These are phyloP conservation scores for Oryza glumipatula DNA, from an alignment of 176 grass and related monocot genomes.

Conservation along the genomic window DNA sequence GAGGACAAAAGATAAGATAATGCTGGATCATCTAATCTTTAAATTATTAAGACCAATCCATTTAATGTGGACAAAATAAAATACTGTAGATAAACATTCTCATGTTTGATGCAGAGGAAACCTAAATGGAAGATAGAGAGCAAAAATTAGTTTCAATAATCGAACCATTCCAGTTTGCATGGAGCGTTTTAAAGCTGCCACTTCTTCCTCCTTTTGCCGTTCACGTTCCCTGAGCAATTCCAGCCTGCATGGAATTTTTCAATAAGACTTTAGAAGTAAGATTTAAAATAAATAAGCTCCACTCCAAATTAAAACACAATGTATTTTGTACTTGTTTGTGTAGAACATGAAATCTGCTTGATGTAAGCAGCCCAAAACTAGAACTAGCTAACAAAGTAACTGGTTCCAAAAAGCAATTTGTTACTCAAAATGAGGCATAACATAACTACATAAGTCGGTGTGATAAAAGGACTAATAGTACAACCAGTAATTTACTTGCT, in stretches of 20 bases:
- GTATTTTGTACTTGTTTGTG: neutral
- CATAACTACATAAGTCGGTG: neutral
- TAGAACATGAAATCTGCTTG: neutral
- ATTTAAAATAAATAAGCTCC: neutral
- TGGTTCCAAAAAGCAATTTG: neutral
- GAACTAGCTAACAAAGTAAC: neutral
- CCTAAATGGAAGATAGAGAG: neutral
- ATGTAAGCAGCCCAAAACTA: neutral
- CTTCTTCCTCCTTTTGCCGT: slow-evolving; percentile 84
- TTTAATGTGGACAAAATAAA: neutral
- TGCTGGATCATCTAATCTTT: neutral
- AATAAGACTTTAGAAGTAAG: neutral
- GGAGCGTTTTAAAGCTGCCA: slow-evolving; percentile 81
- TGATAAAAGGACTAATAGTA: neutral
- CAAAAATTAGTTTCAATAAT: slow-evolving; percentile 16
- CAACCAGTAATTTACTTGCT: neutral
- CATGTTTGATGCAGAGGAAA: neutral
- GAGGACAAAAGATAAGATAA: neutral
- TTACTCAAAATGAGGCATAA: slow-evolving; percentile 25
- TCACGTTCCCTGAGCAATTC: slow-evolving; percentile 90
- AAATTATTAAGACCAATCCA: neutral
- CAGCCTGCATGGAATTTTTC: slow-evolving; percentile 50
- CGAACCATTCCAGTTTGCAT: slow-evolving; percentile 98
- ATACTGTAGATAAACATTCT: neutral
- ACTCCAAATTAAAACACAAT: neutral